Evolutionary conservation across 2,329 filamentous ascomycete genomes (phyloP), one percentile per base, ranked within the genome.

Genomic region (Aspergillus terreus): DNA sequence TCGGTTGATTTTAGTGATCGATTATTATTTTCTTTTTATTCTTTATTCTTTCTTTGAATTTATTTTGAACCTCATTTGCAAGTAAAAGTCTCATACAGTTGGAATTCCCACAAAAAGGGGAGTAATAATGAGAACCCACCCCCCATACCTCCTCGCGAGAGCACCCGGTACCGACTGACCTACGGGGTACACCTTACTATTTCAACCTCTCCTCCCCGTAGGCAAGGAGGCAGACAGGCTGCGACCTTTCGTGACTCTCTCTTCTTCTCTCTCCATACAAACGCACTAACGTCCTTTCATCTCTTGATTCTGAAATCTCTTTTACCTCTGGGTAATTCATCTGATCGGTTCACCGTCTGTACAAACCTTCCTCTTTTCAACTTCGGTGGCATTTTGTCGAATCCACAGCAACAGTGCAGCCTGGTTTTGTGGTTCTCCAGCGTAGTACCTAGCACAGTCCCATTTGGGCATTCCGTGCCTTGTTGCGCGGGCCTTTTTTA

Each of bases 401-500:
- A 12, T 38, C 35, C 49, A 51, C 44, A 46, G 46, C 51, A 55
- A 47, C 42, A 46, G 45, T 48, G 50, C 47, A 53, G 46, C 50
- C 55, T 46, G 19, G 40, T 59, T 61, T 54, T 58, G 55, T 53
- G 46, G 53, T 55, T 52, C 49, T 51, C 51, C 49, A 56, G 49
- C 53, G 51, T 54, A 49, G 38, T 49, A 59, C 47, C 49, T 54
- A 49, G 38, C 47, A 59, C 47, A 50, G 58, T 61, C 60, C 57
- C 58, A 52, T 58, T 54, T 59, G 52, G 51, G 56, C 56, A 58
- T 58, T 57, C 52, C 51, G 58, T 53, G 58, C 49, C 53, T 58
- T 42, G 45, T 51, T 56, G 15, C 40, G n/a, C 40, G 15, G 17
- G 40, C 38, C 47, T 38, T 47, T 51, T 50, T 36, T 19, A 19